Evolutionary conservation across 306 rosid genomes (phyloP), one percentile per base, ranked within the genome.

Genomic region (Vigna mungo): DNA sequence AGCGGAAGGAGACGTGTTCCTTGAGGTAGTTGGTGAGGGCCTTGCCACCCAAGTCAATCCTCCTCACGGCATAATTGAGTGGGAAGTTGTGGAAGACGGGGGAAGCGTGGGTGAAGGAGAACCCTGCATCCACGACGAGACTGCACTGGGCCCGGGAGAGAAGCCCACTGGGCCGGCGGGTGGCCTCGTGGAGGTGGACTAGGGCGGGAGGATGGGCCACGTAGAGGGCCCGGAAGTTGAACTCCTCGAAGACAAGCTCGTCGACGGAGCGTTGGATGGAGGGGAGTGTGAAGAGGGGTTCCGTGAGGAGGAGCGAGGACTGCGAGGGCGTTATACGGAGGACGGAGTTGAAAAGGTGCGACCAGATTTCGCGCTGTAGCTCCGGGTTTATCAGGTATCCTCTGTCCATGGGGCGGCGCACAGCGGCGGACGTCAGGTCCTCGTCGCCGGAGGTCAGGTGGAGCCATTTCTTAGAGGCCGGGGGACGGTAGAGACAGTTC

Each of bases 311-410:
- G 61, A 94, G 96, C 9, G 96, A 90, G 75, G 90, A 90, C 0
- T 86, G 86, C 0, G 91, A 52, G 12, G 94, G 95, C 79, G 44
- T 83, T 59, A 87, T 69, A 77, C 73, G 95, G 78, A 92, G 96
- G 60, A 83, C 71, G 5, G 96, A 84, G 44, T 90, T 78, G 90
- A 94, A 90, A 69, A 95, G 87, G 80, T 95, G 85, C 39, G 96
- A 81, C 98, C 98, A 94, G 85, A 94, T 89, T 67, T 94, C 98
- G 58, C 98, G 93, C 60, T 94, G 93, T 27, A 94, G 97, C 13
- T 94, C 98, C 2, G 97, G 93, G 84, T 92, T 91, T 44, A 90
- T 92, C 9, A 94, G 88, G 85, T 94, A 90, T 5, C 98, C 97
- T 4, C 96, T 87, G 82, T 94, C 98, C 70, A 94, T 73, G 23